Evolutionary conservation across 805 yeast genomes (phyloP).

Genomic region (Candida ponderosae): DNA sequence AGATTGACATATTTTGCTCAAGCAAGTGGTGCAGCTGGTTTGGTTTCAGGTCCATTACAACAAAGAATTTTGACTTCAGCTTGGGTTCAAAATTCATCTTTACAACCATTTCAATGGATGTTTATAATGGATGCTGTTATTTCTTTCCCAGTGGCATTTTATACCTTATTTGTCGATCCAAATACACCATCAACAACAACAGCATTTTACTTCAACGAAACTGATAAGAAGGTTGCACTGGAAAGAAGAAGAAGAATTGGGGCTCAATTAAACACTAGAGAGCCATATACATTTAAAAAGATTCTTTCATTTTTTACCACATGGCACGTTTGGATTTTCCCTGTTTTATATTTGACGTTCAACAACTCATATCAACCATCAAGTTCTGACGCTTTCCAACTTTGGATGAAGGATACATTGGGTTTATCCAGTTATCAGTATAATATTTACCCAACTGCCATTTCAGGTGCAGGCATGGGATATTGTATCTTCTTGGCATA

Average conservation of each 20-base stretch:
- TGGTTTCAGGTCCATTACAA: constrained; percentile 27
- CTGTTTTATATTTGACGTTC: constrained; percentile 11
- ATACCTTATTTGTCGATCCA: constrained; percentile 32
- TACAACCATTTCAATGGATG: constrained; percentile 32
- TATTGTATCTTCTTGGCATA: constrained; percentile 25
- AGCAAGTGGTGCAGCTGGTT: constrained; percentile 22
- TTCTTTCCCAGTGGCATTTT: constrained; percentile 33
- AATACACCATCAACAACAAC: constrained; percentile 33
- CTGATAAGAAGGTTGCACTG: constrained; percentile 27
- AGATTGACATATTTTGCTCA: constrained; percentile 21
- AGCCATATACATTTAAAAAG: constrained; percentile 28
- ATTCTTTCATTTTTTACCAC: constrained; percentile 32
- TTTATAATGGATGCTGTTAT: constrained; percentile 33
- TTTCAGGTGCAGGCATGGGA: constrained; percentile 27
- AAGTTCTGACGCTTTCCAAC: constrained; percentile 29
- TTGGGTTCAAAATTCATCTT: constrained; percentile 7
- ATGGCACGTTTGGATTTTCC: constrained; percentile 40
- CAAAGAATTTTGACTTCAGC: constrained; percentile 17
- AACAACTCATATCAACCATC: constrained; percentile 1
- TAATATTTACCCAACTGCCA: constrained; percentile 30
- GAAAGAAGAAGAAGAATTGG: constrained; percentile 32
- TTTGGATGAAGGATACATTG: constrained; percentile 18
- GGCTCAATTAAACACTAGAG: constrained; percentile 31
- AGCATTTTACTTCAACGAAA: constrained; percentile 29
- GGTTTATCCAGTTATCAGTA: constrained; percentile 20